phyloP scores from a whole-genome alignment of 2,329 filamentous ascomycete species.

The Sclerotinia subarctica region DNA sequence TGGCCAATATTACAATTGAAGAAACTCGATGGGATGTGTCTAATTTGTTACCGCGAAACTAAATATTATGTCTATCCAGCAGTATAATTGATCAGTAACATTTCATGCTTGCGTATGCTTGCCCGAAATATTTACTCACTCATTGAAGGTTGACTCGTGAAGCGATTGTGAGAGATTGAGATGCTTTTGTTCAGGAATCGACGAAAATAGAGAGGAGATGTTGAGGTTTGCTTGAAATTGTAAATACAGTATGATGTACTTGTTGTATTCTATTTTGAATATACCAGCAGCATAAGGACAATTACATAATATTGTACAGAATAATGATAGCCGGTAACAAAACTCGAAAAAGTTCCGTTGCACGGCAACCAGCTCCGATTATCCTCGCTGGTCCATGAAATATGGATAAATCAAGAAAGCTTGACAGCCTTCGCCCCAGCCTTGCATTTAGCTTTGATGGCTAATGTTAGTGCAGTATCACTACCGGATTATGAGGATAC shows the following conservation, averaged over 20 bases:
- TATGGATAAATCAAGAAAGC: not conserved
- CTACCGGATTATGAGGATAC: too few species aligned
- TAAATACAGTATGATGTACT: not conserved
- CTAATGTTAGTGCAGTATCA: not conserved
- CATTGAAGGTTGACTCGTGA: not conserved
- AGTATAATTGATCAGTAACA: not conserved
- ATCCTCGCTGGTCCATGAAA: not conserved
- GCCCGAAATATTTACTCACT: not conserved
- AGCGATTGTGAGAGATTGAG: not conserved
- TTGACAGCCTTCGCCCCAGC: not conserved
- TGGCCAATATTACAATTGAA: constrained; percentile 5
- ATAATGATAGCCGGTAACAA: not conserved
- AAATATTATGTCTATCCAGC: not conserved
- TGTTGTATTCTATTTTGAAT: not conserved
- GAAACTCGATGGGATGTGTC: not conserved
- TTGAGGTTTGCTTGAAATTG: not conserved
- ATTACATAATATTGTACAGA: not conserved
- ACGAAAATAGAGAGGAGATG: not conserved
- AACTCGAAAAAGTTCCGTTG: not conserved
- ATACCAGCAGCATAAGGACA: not conserved
- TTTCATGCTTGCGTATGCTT: not conserved
- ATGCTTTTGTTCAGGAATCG: not conserved
- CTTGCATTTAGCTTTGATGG: not conserved
- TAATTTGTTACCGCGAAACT: not conserved
- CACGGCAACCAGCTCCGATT: constrained; percentile 8